phyloP scores from a whole-genome alignment of 352 stramenopile species.

The Globisporangium perplexum region DNA sequence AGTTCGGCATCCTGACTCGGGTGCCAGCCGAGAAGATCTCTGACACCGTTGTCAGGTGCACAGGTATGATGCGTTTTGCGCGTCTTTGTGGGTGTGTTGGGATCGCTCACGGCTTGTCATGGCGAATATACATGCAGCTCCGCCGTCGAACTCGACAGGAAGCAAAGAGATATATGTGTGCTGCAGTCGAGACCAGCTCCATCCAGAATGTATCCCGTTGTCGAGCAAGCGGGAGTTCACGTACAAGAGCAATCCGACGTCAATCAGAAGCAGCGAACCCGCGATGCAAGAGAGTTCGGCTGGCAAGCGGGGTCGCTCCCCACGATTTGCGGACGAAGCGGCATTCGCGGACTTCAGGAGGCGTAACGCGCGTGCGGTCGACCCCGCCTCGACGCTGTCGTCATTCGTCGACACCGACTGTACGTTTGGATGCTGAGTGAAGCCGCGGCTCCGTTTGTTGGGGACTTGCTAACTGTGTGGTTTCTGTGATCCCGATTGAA shows the following conservation, averaged over 20 bases:
- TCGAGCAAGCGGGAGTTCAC: constrained; percentile 47
- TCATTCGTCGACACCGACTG: constrained; percentile 65
- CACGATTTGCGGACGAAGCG: constrained; percentile 1
- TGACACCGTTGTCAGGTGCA: constrained; percentile 68
- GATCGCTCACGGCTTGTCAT: constrained; percentile 2
- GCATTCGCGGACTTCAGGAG: neutral
- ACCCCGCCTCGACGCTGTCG: constrained; percentile 39
- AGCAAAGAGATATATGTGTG: constrained; percentile 61
- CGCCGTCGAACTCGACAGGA: constrained; percentile 26
- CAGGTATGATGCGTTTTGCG: constrained; percentile 25
- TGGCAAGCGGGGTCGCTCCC: constrained; percentile 49
- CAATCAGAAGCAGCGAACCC: neutral
- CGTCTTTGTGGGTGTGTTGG: neutral
- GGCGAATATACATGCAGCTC: constrained; percentile 25
- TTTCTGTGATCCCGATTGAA: constrained; percentile 20
- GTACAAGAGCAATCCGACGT: constrained; percentile 34
- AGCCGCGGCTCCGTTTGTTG: neutral
- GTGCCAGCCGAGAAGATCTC: constrained; percentile 58
- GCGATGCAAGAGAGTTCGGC: constrained; percentile 2
- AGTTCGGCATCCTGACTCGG: constrained; percentile 47
- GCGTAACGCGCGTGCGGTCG: constrained; percentile 4
- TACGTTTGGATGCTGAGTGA: constrained; percentile 17
- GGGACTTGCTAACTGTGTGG: constrained; percentile 1
- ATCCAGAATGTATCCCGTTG: constrained; percentile 33
- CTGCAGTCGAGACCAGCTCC: constrained; percentile 16